These are phyloP conservation scores for Aureobasidium sp. DNA, from an alignment of 2,329 filamentous ascomycete genomes.

Conservation along the genomic window DNA sequence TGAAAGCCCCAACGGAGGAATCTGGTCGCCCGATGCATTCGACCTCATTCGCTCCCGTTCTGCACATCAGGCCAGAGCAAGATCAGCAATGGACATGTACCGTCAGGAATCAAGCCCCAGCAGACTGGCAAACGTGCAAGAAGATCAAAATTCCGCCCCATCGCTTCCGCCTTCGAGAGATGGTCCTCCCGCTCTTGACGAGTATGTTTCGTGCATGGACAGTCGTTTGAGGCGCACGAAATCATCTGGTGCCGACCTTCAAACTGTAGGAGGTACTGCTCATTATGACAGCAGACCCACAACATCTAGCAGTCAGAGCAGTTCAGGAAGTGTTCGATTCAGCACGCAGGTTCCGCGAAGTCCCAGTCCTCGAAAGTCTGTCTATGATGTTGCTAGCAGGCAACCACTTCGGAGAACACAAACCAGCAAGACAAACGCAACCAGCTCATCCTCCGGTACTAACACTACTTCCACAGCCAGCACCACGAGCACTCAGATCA, in stretches of 20 bases:
- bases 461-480: conserved; percentile 60
- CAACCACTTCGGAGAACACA: conserved; percentile 68
- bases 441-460: conserved; percentile 53
- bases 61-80: conserved; percentile 47
- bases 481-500: conserved; percentile 63
- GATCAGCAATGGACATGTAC: conserved; percentile 68
- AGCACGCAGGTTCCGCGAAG: conserved; percentile 15
- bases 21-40: conserved; percentile 90
- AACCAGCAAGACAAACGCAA: conserved; percentile 81
- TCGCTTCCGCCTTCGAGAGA: conserved; percentile 30
- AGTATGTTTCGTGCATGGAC: conserved; percentile 91
- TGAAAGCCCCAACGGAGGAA: conserved; percentile 51
- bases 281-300: conserved; percentile 33
- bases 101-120: conserved; percentile 23
- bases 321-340: conserved; percentile 7
- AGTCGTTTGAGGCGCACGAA: conserved; percentile 68
- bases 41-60: conserved; percentile 47
- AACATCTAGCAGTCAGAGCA: conserved; percentile 18
- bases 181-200: conserved; percentile 65
- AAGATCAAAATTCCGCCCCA: conserved; percentile 47
- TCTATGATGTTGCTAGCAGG: conserved; percentile 63
- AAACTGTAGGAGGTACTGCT: conserved; percentile 3
- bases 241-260: conserved; percentile 30
- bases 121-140: conserved; percentile 28
- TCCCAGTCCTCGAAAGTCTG: conserved; percentile 56